Evolutionary conservation across 139 green algal genomes (phyloP).

Genomic region (Closterium sp.): DNA sequence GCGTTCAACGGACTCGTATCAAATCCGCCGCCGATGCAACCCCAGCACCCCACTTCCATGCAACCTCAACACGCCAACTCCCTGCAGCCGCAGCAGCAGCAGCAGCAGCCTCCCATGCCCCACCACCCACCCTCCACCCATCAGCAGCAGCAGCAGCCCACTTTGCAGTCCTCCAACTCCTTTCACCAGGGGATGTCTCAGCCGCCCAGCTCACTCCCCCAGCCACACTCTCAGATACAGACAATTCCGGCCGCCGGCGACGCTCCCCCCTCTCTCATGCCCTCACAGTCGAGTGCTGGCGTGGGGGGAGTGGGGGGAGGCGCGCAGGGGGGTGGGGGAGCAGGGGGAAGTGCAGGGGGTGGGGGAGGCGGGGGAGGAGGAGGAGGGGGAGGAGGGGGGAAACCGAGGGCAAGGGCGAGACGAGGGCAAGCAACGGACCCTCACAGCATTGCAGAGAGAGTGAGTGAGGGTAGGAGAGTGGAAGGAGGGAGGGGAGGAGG

Average conservation of each 20-base stretch:
- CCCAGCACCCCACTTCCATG: not conserved
- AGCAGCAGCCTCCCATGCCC: not conserved
- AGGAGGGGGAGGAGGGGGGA: not conserved
- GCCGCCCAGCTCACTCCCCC: not conserved
- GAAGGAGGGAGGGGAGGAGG: too few relatives aligned
- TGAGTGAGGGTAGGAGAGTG: not conserved
- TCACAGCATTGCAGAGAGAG: slow-evolving; percentile 37
- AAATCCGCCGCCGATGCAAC: slow-evolving; percentile 1
- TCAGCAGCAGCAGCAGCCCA: not conserved
- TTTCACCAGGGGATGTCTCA: not conserved
- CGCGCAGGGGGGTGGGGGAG: not conserved
- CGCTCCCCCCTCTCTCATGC: not conserved
- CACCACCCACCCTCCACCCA: not conserved
- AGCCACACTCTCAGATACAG: not conserved
- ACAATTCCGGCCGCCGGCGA: not conserved
- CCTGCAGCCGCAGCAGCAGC: not conserved
- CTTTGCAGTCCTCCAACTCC: not conserved
- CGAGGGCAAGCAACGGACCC: slow-evolving; percentile 32
- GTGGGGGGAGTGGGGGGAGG: not conserved
- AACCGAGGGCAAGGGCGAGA: slow-evolving; percentile 13
- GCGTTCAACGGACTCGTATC: slow-evolving; percentile 6
- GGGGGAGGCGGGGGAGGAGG: not conserved
- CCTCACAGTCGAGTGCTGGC: not conserved
- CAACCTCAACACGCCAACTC: not conserved
- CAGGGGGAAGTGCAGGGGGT: not conserved